phyloP scores from a whole-genome alignment of 345 rosid species.

The Pugionium cornutum region DNA sequence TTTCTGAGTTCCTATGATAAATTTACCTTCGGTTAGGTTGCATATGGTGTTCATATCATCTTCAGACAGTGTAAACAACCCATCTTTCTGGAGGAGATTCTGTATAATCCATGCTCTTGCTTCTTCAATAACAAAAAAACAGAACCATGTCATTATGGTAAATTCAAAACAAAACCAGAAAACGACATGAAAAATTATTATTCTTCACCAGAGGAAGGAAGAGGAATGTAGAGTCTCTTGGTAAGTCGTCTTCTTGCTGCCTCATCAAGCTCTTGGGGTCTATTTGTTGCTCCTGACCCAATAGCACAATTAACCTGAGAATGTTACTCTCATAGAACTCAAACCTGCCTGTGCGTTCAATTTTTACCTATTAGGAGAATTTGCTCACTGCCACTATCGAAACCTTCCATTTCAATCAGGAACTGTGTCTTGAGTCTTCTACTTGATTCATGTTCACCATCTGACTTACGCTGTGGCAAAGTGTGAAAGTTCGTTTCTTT shows the following conservation, averaged over 20 bases:
- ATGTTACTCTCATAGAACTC: constrained; percentile 13
- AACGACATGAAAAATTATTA: constrained; percentile 25
- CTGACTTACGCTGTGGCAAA: constrained; percentile 87
- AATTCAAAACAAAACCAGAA: constrained; percentile 1
- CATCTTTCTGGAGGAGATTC: constrained; percentile 88
- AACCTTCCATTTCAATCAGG: constrained; percentile 98
- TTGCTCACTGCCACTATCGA: constrained; percentile 83
- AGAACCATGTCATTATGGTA: constrained; percentile 30
- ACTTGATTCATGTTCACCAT: constrained; percentile 97
- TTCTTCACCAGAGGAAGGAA: constrained; percentile 79
- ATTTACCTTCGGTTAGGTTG: constrained; percentile 70
- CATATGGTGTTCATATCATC: constrained; percentile 75
- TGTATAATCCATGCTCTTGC: constrained; percentile 93
- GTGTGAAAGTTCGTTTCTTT: constrained; percentile 10
- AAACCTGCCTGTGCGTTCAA: not conserved
- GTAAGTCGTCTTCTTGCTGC: constrained; percentile 95
- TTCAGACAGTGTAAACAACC: constrained; percentile 69
- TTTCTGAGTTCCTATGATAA: not conserved
- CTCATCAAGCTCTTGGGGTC: constrained; percentile 99
- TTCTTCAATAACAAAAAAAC: constrained; percentile 49
- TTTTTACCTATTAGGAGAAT: constrained; percentile 86
- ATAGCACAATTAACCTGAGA: not conserved
- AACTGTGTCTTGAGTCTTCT: constrained; percentile 95
- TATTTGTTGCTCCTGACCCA: constrained; percentile 84
- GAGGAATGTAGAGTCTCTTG: constrained; percentile 89